Conservation (phyloP, 331 rosid species). For the Malus hybrid region DNA sequence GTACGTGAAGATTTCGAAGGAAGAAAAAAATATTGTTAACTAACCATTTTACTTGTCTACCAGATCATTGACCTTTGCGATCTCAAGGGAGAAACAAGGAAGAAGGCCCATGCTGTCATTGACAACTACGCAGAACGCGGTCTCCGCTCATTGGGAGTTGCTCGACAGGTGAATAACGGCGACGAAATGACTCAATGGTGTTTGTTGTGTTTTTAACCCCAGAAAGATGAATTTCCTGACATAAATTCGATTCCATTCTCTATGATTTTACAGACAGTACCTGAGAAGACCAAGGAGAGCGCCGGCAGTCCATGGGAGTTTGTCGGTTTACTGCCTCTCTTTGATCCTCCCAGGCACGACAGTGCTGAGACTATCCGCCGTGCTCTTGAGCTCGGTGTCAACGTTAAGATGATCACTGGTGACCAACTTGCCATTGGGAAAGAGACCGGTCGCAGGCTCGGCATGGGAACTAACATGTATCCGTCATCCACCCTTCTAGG, state of each 20-base stretch:
- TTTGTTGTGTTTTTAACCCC: neutral
- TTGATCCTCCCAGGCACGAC: constrained; percentile 95
- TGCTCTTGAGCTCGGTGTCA: constrained; percentile 82
- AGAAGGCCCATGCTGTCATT: constrained; percentile 53
- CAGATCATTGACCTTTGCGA: constrained; percentile 78
- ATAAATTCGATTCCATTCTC: neutral
- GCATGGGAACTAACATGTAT: constrained; percentile 97
- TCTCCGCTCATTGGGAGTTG: constrained; percentile 70
- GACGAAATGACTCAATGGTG: neutral
- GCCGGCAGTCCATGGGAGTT: constrained; percentile 69
- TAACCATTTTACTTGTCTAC: constrained; percentile 6
- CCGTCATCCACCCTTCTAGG: constrained; percentile 92
- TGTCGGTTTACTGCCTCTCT: constrained; percentile 78
- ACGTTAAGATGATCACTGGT: constrained; percentile 95
- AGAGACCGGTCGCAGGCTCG: constrained; percentile 92
- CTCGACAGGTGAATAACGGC: constrained; percentile 53
- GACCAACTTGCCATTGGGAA: constrained; percentile 96
- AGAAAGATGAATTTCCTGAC: neutral
- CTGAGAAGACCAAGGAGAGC: constrained; percentile 64
- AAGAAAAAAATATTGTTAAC: neutral
- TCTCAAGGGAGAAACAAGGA: constrained; percentile 49
- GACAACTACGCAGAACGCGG: constrained; percentile 74
- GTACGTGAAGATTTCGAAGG: no score
- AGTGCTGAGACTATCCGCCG: constrained; percentile 89
- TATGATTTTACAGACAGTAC: constrained; percentile 37